These are phyloP conservation scores for Eucalyptus marginata DNA, from an alignment of 345 rosid genomes.

Conservation along the genomic window DNA sequence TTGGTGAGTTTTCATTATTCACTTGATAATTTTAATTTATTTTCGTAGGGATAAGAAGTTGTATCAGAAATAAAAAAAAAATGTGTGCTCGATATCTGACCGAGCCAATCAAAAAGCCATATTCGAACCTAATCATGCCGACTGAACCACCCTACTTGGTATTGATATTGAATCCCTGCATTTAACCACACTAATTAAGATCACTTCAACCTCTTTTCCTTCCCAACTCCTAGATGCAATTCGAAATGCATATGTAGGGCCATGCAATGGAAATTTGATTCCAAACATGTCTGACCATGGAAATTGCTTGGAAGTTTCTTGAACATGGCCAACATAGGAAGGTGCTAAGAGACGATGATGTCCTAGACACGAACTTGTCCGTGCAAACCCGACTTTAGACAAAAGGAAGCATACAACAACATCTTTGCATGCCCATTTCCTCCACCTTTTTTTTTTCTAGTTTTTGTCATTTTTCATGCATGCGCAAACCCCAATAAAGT, in stretches of 20 bases:
- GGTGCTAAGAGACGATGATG: not conserved
- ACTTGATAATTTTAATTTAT: not conserved
- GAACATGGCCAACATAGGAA: not conserved
- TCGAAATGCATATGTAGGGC: not conserved
- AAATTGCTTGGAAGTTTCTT: not conserved
- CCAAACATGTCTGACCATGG: not conserved
- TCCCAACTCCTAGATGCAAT: not conserved
- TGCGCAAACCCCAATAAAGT: not conserved
- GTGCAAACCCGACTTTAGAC: not conserved
- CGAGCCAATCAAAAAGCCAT: not conserved
- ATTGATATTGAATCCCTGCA: not conserved
- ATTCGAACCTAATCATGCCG: rapidly evolving
- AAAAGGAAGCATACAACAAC: not conserved
- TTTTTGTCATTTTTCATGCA: not conserved
- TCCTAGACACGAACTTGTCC: not conserved
- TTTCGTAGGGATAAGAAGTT: not conserved
- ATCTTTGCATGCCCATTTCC: not conserved
- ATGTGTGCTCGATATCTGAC: not conserved
- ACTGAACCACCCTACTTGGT: not conserved
- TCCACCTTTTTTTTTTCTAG: not conserved
- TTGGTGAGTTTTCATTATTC: not conserved
- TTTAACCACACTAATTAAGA: not conserved
- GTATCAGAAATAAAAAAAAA: not conserved
- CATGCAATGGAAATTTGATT: not conserved
- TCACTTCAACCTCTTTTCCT: not conserved